Base-by-base conservation (phyloP, 306 rosid species). In the Malus sieversii region DNA sequence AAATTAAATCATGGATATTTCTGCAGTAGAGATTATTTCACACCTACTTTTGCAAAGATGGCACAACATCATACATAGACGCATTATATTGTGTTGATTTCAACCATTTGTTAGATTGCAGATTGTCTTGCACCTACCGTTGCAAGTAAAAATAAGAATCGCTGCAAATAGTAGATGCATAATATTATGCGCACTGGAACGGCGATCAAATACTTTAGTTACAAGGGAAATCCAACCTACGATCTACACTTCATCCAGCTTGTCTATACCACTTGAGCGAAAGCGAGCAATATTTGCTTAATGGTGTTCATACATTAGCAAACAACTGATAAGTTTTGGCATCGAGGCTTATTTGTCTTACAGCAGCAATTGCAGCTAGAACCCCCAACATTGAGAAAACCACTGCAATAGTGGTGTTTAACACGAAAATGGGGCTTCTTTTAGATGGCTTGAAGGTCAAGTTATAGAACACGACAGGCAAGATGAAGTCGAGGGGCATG, bases 401-500 rank as follows among this genome's bases (percentile, higher is more conserved):
- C 44, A 85, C 60, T 5, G 79, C 90, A 80, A 94, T 87, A 8
- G 74, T 75, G 40, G 70, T 38, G 55, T 94, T 94, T 55, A 86
- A 57, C 88, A 91, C 84, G 58, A 88, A 93, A 79, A 89, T 75
- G 38, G 25, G 57, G 71, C 88, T 85, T 27, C 76, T 51, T 84
- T 79, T 93, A 1, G 93, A 82, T 33, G 98, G 98, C 72, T 87
- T 90, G 60, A 90, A 90, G 45, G 98, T 91, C 74, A 86, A 71
- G 83, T 91, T 88, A 88, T 75, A 90, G 80, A 94, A 82, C 57
- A 91, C 40, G 45, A 77, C 77, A 4, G 97, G 98, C 72, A 91
- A 82, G 27, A 90, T 78, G 76, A 91, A 93, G 74, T 91, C 98
- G 13, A 91, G 94, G 58, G 97, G 97, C 8, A 90, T 88, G 71